phyloP scores from a whole-genome alignment of 345 rosid genomes.

The Carallia brachiata region DNA sequence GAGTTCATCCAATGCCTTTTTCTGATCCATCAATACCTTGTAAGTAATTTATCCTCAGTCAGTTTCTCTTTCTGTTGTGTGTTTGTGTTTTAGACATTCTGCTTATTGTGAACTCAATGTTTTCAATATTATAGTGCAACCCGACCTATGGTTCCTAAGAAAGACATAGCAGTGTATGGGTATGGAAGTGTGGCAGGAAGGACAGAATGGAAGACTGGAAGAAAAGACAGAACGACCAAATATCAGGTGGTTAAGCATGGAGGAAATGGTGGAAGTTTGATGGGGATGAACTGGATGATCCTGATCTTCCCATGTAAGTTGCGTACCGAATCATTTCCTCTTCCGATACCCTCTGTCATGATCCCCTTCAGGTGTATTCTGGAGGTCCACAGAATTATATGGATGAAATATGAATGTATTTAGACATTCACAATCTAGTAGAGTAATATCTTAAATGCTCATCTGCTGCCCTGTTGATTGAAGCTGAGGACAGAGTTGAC shows the following conservation, averaged over 20 bases:
- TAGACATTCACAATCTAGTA: too few relatives aligned
- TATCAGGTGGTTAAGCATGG: conserved; percentile 80
- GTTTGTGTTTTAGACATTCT: not conserved
- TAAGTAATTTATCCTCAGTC: conserved; percentile 36
- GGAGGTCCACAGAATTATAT: too few relatives aligned
- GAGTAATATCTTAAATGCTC: too few relatives aligned
- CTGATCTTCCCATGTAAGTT: conserved; percentile 85
- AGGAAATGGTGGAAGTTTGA: conserved; percentile 60
- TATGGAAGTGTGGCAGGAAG: conserved; percentile 99
- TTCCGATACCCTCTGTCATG: too few relatives aligned
- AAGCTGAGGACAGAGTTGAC: not conserved
- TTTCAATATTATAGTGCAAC: conserved; percentile 51
- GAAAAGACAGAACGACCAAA: conserved; percentile 67
- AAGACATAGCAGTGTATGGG: conserved; percentile 81
- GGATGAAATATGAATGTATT: too few relatives aligned
- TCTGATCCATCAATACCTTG: conserved; percentile 68
- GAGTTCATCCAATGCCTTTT: conserved; percentile 68
- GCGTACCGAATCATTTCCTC: not conserved
- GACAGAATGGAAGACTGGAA: conserved; percentile 88
- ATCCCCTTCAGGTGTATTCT: too few relatives aligned
- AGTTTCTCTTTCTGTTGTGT: not conserved
- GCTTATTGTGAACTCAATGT: conserved; percentile 6
- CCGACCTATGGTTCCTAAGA: conserved; percentile 93
- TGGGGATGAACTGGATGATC: conserved; percentile 73
- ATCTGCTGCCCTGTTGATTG: not conserved